phyloP scores from a whole-genome alignment of 2,329 filamentous ascomycete genomes.

The Bipolaris zeicola region DNA sequence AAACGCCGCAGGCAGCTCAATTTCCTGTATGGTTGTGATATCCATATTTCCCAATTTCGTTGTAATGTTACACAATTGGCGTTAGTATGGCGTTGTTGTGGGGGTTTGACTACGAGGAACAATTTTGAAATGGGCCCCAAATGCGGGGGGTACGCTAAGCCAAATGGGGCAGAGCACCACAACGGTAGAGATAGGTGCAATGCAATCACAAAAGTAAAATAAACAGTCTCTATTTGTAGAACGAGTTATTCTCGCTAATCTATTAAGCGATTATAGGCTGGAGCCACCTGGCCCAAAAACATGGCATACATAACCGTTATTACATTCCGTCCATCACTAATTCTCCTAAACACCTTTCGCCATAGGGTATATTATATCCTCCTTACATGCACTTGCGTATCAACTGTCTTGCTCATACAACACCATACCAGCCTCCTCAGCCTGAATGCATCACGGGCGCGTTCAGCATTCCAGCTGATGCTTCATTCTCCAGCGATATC shows the following conservation, averaged over 20 bases:
- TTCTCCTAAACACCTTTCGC: background rate
- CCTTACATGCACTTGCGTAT: background rate
- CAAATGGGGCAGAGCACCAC: background rate
- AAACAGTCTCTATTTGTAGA: background rate
- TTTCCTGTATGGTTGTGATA: conserved; percentile 51
- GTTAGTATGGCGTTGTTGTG: background rate
- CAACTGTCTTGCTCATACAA: too few relatives aligned
- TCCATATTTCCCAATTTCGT: conserved; percentile 29
- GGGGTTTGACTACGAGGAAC: background rate
- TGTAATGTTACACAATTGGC: background rate
- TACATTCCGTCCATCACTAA: background rate
- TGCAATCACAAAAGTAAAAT: too few relatives aligned
- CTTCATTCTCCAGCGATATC: conserved; percentile 48
- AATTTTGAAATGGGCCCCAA: conserved; percentile 6
- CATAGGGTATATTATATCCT: background rate
- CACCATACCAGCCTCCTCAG: background rate
- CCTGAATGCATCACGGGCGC: background rate
- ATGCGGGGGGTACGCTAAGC: conserved; percentile 4
- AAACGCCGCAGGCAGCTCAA: conserved; percentile 56
- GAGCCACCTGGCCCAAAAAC: background rate
- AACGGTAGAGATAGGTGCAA: background rate
- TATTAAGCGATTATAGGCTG: background rate
- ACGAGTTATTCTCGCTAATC: background rate
- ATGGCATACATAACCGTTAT: background rate
- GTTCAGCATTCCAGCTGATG: conserved; percentile 44